Evolutionary conservation across 257 asterid genomes (phyloP).

Genomic region (Penstemon davidsonii): DNA sequence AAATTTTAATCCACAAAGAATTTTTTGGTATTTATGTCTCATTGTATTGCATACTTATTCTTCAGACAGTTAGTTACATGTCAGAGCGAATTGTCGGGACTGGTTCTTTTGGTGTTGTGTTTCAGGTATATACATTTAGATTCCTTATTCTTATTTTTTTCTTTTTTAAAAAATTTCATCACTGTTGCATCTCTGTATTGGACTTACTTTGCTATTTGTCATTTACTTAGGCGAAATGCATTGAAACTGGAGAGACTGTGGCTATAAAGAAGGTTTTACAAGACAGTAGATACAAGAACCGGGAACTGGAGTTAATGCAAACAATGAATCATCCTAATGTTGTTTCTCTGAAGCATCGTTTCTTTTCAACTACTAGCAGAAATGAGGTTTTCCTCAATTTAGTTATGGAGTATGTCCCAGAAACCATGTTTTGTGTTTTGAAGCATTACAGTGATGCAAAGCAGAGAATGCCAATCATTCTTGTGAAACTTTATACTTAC

Average conservation of each 20-base stretch:
- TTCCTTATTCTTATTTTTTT: background rate
- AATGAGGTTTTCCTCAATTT: conserved; percentile 88
- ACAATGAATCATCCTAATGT: conserved; percentile 94
- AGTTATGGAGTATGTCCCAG: conserved; percentile 96
- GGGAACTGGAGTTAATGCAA: conserved; percentile 92
- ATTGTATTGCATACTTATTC: conserved; percentile 23
- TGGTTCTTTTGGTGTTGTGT: conserved; percentile 72
- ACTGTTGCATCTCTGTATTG: too few species aligned
- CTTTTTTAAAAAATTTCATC: background rate
- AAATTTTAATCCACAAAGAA: too few species aligned
- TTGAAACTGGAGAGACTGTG: conserved; percentile 94
- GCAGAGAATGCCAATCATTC: conserved; percentile 92
- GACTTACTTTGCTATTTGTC: conserved; percentile 16
- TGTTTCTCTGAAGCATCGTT: conserved; percentile 86
- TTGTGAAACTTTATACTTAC: conserved; percentile 84
- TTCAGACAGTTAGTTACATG: conserved; percentile 65
- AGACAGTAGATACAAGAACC: conserved; percentile 91
- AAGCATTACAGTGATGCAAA: conserved; percentile 73
- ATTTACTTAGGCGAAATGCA: conserved; percentile 74
- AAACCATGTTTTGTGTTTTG: conserved; percentile 67
- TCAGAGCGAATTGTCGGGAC: conserved; percentile 72
- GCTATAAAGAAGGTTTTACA: conserved; percentile 96
- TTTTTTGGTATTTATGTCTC: conserved; percentile 13
- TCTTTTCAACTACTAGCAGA: conserved; percentile 81
- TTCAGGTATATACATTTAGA: conserved; percentile 48